phyloP scores from a whole-genome alignment of 495 filamentous ascomycete species.

The Trichoderma erinaceum region DNA sequence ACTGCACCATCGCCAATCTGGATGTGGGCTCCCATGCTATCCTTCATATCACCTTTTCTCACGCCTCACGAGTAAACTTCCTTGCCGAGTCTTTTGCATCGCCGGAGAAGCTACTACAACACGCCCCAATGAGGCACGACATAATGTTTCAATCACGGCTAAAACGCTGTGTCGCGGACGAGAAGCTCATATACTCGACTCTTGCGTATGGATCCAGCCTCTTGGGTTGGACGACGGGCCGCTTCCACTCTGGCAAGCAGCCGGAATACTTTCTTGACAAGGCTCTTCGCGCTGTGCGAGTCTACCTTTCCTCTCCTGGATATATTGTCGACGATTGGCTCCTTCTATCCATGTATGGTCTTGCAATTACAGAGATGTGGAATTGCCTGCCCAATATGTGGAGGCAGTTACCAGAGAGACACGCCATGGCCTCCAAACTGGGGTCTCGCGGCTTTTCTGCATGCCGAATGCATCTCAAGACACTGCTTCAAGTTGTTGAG shows the following conservation, averaged over 20 bases:
- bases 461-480: background rate
- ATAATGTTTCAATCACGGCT: background rate
- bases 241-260: background rate
- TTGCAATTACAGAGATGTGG: background rate
- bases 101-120: background rate
- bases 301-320: background rate
- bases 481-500: background rate
- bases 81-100: conserved; percentile 4
- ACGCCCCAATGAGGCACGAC: background rate
- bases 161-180: background rate
- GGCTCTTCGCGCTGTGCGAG: background rate
- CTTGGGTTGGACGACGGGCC: background rate
- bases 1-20: background rate
- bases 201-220: background rate
- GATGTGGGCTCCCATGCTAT: conserved; percentile 6
- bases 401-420: background rate
- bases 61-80: background rate
- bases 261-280: background rate
- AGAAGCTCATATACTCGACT: conserved; percentile 3
- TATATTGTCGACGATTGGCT: background rate
- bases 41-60: background rate
- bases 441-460: background rate
- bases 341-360: background rate
- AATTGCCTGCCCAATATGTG: background rate
- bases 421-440: background rate